Conservation (phyloP, 108 stramenopile species). For the Cyclotella baltica region DNA sequence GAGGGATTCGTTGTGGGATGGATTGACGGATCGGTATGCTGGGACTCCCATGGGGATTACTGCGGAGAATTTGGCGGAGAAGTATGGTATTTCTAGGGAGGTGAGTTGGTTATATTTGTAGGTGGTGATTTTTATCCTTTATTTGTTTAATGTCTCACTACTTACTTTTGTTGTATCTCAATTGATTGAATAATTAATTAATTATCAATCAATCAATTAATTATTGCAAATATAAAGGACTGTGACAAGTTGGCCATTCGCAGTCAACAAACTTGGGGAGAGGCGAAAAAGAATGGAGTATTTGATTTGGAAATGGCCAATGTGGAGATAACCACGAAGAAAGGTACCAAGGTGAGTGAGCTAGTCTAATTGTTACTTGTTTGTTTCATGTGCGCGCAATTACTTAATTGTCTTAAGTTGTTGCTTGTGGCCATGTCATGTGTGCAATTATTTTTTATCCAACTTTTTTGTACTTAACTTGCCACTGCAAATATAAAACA, state of each 20-base stretch:
- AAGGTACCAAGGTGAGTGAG: slow-evolving; percentile 66
- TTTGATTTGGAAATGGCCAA: slow-evolving; percentile 95
- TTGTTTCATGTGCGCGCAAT: too few species aligned
- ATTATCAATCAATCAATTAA: neutral
- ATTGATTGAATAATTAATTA: neutral
- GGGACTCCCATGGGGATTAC: slow-evolving; percentile 97
- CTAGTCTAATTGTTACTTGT: too few species aligned
- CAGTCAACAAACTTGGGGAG: slow-evolving; percentile 87
- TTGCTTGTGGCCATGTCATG: too few species aligned
- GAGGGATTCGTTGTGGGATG: slow-evolving; percentile 80
- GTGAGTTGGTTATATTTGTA: slow-evolving; percentile 39
- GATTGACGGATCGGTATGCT: slow-evolving; percentile 90
- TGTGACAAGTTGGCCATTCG: slow-evolving; percentile 92
- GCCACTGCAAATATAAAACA: neutral
- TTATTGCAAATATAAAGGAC: slow-evolving; percentile 49
- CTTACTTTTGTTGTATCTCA: neutral
- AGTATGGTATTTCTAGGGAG: slow-evolving; percentile 89
- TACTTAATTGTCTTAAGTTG: too few species aligned
- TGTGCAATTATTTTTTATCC: neutral
- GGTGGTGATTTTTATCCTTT: neutral
- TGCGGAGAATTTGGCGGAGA: slow-evolving; percentile 95
- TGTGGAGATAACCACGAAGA: slow-evolving; percentile 87
- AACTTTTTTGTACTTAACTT: neutral
- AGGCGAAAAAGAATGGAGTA: slow-evolving; percentile 75
- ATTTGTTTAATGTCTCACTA: too few species aligned